Base-by-base conservation (phyloP, 441 rosid species). In the Capsella rubella region DNA sequence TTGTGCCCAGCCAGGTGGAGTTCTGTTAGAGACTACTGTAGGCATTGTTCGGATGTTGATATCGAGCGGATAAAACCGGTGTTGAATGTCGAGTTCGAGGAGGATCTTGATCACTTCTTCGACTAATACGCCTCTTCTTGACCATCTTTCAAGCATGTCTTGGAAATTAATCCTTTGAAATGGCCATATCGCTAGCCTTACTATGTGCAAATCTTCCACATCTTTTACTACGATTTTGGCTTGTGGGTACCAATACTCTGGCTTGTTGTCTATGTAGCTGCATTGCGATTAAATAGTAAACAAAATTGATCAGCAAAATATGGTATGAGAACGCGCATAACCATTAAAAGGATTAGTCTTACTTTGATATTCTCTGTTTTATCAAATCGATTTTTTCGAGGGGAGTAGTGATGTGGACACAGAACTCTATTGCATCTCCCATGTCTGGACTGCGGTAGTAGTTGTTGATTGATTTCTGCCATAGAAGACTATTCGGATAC, bases 391-490 rank as follows among this genome's bases (percentile, higher is more conserved):
- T 84, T 57, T 87, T 87, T 40, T 87, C 95, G 0, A 84, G 78
- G 4, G 95, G 92, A 59, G 95, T 89, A 21, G 89, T 39, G 9
- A 89, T 59, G 40, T 89, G 95, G 77, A 89, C 66, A 59, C 83
- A 83, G 78, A 89, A 89, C 60, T 89, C 95, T 1, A 89, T 80
- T 5, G 69, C 80, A 6, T 89, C 95, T 59, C 92, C 89, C 92
- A 89, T 89, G 35, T 85, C 92, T 0, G 95, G 95, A 72, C 92
- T 89, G 11, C 92, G 90, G 65, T 89, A 87, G 57, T 81, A 89
- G 65, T 89, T 89, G 16, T 83, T 72, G 11, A 89, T 85, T 40
- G 90, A 79, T 83, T 79, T 87, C 0, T 81, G 81, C 65, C 90
- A 84, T 14, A 89, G 86, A 59, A 85, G 82, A 71, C 90, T 86